Base-by-base conservation (phyloP, 2,329 filamentous ascomycete species). In the Bipolaris sorokiniana region DNA sequence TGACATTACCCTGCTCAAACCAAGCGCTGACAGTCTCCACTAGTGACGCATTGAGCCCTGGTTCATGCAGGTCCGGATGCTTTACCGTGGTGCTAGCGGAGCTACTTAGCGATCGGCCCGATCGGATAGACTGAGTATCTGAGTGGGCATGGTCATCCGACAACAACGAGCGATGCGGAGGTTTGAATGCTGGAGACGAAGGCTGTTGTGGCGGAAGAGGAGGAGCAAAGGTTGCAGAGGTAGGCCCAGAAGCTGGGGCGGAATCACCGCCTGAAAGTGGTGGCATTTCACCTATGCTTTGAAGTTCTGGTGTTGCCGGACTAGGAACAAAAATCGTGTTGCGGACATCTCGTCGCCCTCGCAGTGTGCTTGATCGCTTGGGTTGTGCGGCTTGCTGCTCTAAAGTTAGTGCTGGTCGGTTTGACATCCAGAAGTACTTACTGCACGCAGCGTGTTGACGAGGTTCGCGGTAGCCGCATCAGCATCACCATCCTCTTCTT, bases 91-190 rank as follows among this genome's bases (percentile, higher is more conserved):
- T 72, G 64, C 90, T 86, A 41, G 89, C 80, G 42, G 87, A 86
- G 64, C 83, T 86, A 59, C 87, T 88, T 40, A 94, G 79, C 2
- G 92, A 96, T 62, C 91, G 90, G 2, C 90, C 90, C 2, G 95
- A 99, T 47, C 93, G 89, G 58, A 98, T 89, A 0, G 95, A 98
- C 54, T 94, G 92, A 3, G 91, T 92, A 74, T 99, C 95, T 1
- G 92, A 96, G 72, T 79, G 54, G 50, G 84, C 79, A 73, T 90
- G 88, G 15, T 92, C 78, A 3, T 78, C 72, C 5, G 71, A 73
- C n/a, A 79, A 64, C 31, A 75, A 56, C 3, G 66, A 65, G n/a
- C 73, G 61, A 51, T 76, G 73, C 5, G 67, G 62, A 45, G 70
- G 59, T 51, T 74, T 76, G 50, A 77, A 75, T 10, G 74, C 69